Evolutionary conservation across 805 yeast species (phyloP).

Genomic region (Candida sphagnicola): DNA sequence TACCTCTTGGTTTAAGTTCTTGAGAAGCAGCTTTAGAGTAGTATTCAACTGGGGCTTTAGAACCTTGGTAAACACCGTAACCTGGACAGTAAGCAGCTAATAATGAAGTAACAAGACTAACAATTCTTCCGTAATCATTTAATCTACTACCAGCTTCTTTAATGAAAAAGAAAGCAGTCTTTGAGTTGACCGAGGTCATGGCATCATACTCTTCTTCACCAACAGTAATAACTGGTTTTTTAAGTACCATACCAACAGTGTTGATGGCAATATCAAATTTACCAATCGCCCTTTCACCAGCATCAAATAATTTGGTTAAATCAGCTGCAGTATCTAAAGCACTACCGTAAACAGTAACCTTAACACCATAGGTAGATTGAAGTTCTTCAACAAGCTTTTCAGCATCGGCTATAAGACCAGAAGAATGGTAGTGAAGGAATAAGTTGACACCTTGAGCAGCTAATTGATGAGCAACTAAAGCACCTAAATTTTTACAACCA

Average conservation of each 20-base stretch:
- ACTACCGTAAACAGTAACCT: constrained; percentile 41
- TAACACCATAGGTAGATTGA: constrained; percentile 21
- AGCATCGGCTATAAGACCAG: constrained; percentile 28
- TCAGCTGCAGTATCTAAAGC: constrained; percentile 40
- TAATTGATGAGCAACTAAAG: constrained; percentile 46
- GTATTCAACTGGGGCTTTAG: constrained; percentile 53
- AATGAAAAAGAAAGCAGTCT: constrained; percentile 58
- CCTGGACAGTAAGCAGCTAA: constrained; percentile 60
- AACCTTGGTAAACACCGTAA: constrained; percentile 53
- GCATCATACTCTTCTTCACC: constrained; percentile 51
- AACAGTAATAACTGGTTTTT: constrained; percentile 53
- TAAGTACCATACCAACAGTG: constrained; percentile 63
- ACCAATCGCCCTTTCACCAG: constrained; percentile 41
- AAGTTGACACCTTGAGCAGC: constrained; percentile 53
- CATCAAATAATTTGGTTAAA: constrained; percentile 41
- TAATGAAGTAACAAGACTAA: constrained; percentile 58
- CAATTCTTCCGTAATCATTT: constrained; percentile 50
- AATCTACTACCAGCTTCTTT: constrained; percentile 52
- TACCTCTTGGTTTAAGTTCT: constrained; percentile 43
- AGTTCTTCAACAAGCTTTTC: not conserved
- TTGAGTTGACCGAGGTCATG: constrained; percentile 53
- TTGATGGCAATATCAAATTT: constrained; percentile 55
- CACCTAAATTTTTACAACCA: constrained; percentile 61
- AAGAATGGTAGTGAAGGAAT: constrained; percentile 55
- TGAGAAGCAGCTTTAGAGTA: constrained; percentile 53